Evolutionary conservation across 345 rosid species (phyloP).

Genomic region (Hypericum androsaemum): DNA sequence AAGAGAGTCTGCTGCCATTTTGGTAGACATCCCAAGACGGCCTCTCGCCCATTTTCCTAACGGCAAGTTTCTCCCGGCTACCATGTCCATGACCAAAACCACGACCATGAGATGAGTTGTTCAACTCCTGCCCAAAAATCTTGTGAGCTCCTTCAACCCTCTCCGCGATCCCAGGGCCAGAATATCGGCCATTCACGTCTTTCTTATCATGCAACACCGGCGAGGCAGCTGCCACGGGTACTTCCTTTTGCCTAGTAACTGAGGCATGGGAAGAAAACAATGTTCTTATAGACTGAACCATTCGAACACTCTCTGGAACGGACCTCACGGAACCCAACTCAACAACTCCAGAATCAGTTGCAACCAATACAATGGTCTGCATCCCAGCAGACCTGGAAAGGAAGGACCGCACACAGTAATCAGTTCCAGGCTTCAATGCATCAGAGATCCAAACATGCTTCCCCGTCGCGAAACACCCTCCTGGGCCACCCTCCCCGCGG

Average conservation of each 20-base stretch:
- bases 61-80: constrained; percentile 72
- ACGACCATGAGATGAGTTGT: constrained; percentile 16
- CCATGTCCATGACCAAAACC: constrained; percentile 22
- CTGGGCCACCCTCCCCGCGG: constrained; percentile 82
- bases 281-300: constrained; percentile 44
- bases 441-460: constrained; percentile 69
- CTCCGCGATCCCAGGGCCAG: constrained; percentile 33
- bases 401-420: constrained; percentile 78
- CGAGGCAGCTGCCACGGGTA: constrained; percentile 4
- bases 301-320: constrained; percentile 50
- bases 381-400: constrained; percentile 76
- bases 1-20: constrained; percentile 36
- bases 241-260: constrained; percentile 19
- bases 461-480: constrained; percentile 69
- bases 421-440: constrained; percentile 34
- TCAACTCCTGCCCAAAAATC: constrained; percentile 78
- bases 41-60: constrained; percentile 79
- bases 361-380: constrained; percentile 66
- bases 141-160: constrained; percentile 43
- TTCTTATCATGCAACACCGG: constrained; percentile 30
- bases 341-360: constrained; percentile 84
- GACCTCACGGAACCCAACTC: constrained; percentile 90
- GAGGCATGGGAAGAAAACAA: constrained; percentile 41
- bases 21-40: constrained; percentile 40
- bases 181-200: constrained; percentile 32